phyloP scores from a whole-genome alignment of 2,329 filamentous ascomycete species.

The Leptographium lundbergii region DNA sequence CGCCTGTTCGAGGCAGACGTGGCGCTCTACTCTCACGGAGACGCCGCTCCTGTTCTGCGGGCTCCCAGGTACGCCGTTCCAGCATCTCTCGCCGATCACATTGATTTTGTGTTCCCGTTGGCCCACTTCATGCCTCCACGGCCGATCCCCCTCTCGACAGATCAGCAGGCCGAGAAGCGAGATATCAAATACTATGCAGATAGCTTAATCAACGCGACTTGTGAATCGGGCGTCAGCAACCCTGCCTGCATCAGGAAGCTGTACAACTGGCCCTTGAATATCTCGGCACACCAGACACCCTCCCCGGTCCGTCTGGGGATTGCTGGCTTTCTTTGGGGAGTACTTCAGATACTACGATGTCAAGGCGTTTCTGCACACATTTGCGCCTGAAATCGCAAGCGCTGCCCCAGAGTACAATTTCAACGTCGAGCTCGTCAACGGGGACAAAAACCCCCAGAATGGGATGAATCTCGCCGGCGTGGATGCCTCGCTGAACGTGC shows the following conservation, averaged over 20 bases:
- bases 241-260: constrained; percentile 29
- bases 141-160: not conserved
- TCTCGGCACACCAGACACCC: not conserved
- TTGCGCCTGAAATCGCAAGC: constrained; percentile 1
- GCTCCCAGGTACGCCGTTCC: constrained; percentile 33
- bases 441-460: constrained; percentile 16
- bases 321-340: constrained; percentile 38
- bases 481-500: constrained; percentile 36
- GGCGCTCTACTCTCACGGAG: constrained; percentile 27
- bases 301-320: constrained; percentile 30
- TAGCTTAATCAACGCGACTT: not conserved
- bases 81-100: constrained; percentile 20
- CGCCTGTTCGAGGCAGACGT: constrained; percentile 28
- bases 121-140: constrained; percentile 34
- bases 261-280: constrained; percentile 26
- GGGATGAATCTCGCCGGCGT: constrained; percentile 4
- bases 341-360: constrained; percentile 32
- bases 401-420: constrained; percentile 15
- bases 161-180: not conserved
- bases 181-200: not conserved
- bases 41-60: constrained; percentile 24
- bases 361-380: constrained; percentile 18
- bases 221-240: constrained; percentile 9
- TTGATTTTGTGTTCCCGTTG: constrained; percentile 35
- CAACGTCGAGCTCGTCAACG: constrained; percentile 28